A percentile compares a stretch with the other conserved stretches of the same genome.
phyloP scores from a whole-genome alignment of 2,329 filamentous ascomycete species.

The Cercospora brassicicola region DNA sequence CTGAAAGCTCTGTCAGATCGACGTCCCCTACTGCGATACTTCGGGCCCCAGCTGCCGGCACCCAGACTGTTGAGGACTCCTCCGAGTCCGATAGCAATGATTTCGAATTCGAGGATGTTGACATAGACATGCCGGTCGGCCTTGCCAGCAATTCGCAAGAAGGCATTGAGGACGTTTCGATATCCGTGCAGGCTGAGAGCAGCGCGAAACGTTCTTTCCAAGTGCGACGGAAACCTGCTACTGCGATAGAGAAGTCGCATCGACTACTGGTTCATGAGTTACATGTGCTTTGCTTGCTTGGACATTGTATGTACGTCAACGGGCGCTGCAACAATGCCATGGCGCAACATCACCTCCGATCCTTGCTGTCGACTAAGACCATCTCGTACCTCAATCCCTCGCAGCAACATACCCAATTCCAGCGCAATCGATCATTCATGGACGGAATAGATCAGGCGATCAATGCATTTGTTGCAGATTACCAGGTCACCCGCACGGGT shows the following conservation, averaged over 20 bases:
- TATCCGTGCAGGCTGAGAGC: constrained; percentile 41
- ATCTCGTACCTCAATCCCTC: constrained; percentile 68
- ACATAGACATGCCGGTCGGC: constrained; percentile 43
- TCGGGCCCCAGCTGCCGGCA: background rate
- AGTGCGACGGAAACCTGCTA: constrained; percentile 54
- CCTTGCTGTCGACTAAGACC: constrained; percentile 66
- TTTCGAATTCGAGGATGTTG: constrained; percentile 64
- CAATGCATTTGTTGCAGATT: constrained; percentile 67
- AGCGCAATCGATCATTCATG: constrained; percentile 72
- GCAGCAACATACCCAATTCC: constrained; percentile 68
- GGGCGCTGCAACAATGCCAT: constrained; percentile 71
- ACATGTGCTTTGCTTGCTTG: constrained; percentile 79
- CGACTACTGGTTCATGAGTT: constrained; percentile 80
- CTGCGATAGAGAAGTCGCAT: constrained; percentile 57
- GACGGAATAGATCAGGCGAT: constrained; percentile 72
- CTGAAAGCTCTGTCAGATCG: background rate
- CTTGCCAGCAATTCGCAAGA: constrained; percentile 26
- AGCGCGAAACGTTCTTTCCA: constrained; percentile 40
- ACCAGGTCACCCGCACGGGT: constrained; percentile 69
- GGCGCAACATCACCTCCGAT: constrained; percentile 54
- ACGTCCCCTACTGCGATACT: background rate
- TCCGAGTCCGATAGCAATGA: constrained; percentile 51
- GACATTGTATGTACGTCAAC: constrained; percentile 75
- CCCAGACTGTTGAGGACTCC: constrained; percentile 36
- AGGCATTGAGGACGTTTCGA: constrained; percentile 44